Conservation (phyloP, 179 eudicot species). For the Spinacia oleracea region DNA sequence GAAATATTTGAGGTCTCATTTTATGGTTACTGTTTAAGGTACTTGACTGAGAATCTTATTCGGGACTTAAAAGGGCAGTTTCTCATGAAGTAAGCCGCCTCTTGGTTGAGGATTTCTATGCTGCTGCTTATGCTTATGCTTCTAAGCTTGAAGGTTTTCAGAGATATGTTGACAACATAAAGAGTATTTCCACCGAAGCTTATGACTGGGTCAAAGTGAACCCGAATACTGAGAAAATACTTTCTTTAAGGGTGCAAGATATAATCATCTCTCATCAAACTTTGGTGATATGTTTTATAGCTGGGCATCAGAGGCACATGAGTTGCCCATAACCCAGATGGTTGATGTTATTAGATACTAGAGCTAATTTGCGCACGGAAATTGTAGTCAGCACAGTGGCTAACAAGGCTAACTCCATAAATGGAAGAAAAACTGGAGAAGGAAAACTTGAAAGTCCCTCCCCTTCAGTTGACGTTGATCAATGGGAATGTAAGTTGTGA, state of each 20-base stretch:
- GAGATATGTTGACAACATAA: conserved; percentile 58
- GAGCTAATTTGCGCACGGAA: conserved; percentile 60
- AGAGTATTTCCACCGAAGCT: conserved; percentile 73
- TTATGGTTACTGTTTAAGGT: conserved; percentile 73
- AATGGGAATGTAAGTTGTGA: conserved; percentile 77
- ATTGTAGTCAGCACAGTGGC: conserved; percentile 59
- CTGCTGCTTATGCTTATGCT: conserved; percentile 80
- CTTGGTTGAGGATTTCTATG: conserved; percentile 69
- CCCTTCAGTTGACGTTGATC: conserved; percentile 70
- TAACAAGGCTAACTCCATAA: conserved; percentile 69
- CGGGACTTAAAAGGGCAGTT: conserved; percentile 70
- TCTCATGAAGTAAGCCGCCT: conserved; percentile 86
- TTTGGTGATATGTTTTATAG: conserved; percentile 77
- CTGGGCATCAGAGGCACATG: conserved; percentile 93
- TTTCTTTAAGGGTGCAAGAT: conserved; percentile 73
- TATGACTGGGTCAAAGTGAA: conserved; percentile 79
- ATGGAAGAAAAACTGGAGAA: conserved; percentile 74
- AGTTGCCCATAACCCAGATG: conserved; percentile 90
- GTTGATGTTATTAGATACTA: conserved; percentile 75
- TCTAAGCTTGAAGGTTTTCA: conserved; percentile 58
- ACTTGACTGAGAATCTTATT: conserved; percentile 71
- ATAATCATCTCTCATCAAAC: conserved; percentile 74
- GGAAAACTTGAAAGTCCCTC: conserved; percentile 53
- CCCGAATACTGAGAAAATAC: conserved; percentile 86
- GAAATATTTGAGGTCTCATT: conserved; percentile 58